These are phyloP conservation scores for Podospora conica DNA, from an alignment of 495 filamentous ascomycete species.

Conservation along the genomic window DNA sequence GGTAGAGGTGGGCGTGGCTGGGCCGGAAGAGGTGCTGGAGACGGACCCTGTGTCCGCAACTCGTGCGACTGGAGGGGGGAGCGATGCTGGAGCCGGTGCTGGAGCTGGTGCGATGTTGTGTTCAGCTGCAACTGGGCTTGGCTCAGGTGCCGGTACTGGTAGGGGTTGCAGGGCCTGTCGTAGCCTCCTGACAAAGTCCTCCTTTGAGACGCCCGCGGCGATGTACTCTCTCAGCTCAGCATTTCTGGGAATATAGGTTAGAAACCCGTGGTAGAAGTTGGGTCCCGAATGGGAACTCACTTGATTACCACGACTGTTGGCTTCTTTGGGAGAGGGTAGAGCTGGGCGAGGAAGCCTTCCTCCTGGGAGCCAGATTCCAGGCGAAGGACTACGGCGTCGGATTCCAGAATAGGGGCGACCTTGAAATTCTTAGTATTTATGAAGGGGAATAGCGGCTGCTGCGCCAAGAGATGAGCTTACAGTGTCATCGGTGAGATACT, in stretches of 20 bases:
- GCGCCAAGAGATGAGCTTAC: constrained; percentile 31
- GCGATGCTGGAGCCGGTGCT: neutral
- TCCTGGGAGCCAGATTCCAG: constrained; percentile 67
- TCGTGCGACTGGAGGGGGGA: neutral
- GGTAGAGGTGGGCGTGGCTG: constrained; percentile 14
- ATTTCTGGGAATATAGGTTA: constrained; percentile 35
- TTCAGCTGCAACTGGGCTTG: neutral
- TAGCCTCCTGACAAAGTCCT: constrained; percentile 51
- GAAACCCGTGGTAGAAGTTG: neutral
- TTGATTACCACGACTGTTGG: constrained; percentile 74
- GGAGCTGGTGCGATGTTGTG: neutral
- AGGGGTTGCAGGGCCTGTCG: constrained; percentile 29
- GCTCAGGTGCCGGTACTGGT: neutral
- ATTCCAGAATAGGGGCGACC: constrained; percentile 44
- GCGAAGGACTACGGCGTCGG: constrained; percentile 59
- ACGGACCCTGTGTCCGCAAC: neutral
- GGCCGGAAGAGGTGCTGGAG: constrained; percentile 6
- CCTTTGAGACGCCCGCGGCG: constrained; percentile 49
- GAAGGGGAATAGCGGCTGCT: neutral
- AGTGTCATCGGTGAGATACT: constrained; percentile 57
- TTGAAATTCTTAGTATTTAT: constrained; percentile 13
- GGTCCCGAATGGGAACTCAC: constrained; percentile 34
- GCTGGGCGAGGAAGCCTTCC: constrained; percentile 69
- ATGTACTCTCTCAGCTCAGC: constrained; percentile 60
- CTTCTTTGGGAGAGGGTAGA: constrained; percentile 66